Percentiles rank a stretch among this genome's conserved stretches.
phyloP scores from a whole-genome alignment of 495 filamentous ascomycete species.

The Podospora comata region DNA sequence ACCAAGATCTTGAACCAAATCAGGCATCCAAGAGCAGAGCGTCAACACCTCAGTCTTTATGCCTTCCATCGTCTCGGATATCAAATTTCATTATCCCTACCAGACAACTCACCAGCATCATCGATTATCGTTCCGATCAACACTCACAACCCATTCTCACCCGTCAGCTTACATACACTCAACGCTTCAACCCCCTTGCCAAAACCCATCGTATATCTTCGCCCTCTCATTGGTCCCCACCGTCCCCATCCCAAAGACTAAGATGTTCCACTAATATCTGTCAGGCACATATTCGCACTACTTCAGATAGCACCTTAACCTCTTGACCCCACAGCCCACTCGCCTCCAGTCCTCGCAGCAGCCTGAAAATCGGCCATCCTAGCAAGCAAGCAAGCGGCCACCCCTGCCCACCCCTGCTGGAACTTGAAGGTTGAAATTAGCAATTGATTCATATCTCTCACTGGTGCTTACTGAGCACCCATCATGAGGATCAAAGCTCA shows the following conservation, averaged over 20 bases:
- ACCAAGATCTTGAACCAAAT: background rate
- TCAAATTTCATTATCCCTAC: background rate
- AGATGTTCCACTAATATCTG: background rate
- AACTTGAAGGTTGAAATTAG: too few relatives aligned
- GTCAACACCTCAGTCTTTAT: background rate
- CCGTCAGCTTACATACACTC: background rate
- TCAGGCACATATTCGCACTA: too few relatives aligned
- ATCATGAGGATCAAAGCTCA: too few relatives aligned
- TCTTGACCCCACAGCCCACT: too few relatives aligned
- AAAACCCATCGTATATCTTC: background rate
- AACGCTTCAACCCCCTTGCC: background rate
- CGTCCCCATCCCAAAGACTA: background rate
- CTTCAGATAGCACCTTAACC: too few relatives aligned
- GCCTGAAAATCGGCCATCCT: too few relatives aligned
- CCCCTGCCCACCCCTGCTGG: too few relatives aligned
- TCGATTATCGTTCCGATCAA: background rate
- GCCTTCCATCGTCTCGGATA: background rate
- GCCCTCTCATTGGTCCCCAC: background rate
- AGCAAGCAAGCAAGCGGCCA: too few relatives aligned
- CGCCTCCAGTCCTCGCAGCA: too few relatives aligned
- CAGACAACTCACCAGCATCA: background rate
- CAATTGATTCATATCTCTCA: too few relatives aligned
- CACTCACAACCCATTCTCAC: background rate
- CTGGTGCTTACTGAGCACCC: too few relatives aligned
- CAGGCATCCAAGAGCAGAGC: background rate